Conservation (phyloP, 768 basidiomycete species). For the Suillus sp. region DNA sequence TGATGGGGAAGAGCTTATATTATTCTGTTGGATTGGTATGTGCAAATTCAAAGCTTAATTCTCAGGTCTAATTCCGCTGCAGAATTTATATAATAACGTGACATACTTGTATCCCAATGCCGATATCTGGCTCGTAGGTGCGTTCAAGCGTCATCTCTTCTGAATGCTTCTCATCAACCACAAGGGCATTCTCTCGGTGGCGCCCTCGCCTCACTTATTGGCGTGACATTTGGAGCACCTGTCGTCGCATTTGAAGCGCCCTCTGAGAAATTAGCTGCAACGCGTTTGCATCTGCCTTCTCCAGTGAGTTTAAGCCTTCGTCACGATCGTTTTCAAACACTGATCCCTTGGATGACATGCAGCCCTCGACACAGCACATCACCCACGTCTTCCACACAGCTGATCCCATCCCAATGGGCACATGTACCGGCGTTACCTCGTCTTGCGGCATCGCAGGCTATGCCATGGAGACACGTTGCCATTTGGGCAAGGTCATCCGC, state of each 20-base stretch:
- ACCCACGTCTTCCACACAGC: conserved; percentile 93
- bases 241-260: conserved; percentile 91
- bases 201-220: conserved; percentile 79
- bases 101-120: conserved; percentile 88
- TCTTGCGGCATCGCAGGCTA: conserved; percentile 83
- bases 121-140: conserved; percentile 85
- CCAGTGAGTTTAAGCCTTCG: conserved; percentile 51
- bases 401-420: conserved; percentile 90
- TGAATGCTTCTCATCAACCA: not conserved
- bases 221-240: conserved; percentile 89
- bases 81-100: conserved; percentile 94
- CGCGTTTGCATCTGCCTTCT: conserved; percentile 81
- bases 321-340: not conserved
- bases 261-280: conserved; percentile 67
- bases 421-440: conserved; percentile 75
- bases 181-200: conserved; percentile 82
- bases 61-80: not conserved
- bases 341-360: conserved; percentile 9
- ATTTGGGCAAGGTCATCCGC: conserved; percentile 77
- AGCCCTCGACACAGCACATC: conserved; percentile 75
- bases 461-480: conserved; percentile 86
- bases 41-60: conserved; percentile 13
- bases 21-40: conserved; percentile 84
- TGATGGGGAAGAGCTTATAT: conserved; percentile 83
- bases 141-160: conserved; percentile 20